Evolutionary conservation across 164 flowering plant genomes (phyloP).

Genomic region (Amborella trichopoda): DNA sequence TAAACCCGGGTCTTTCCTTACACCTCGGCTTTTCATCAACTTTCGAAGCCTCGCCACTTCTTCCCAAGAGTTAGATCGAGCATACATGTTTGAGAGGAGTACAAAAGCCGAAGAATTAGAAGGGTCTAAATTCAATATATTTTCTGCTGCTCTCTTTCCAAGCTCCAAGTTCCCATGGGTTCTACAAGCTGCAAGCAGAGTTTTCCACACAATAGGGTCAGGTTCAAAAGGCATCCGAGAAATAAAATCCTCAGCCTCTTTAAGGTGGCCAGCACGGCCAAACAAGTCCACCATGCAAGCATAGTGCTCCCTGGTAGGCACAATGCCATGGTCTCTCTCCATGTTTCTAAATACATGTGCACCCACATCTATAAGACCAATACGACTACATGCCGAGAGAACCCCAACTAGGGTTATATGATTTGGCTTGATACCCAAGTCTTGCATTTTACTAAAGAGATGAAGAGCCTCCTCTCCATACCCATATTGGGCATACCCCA

Average conservation of each 20-base stretch:
- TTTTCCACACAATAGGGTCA: slow-evolving; percentile 50
- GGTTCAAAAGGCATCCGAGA: slow-evolving; percentile 37
- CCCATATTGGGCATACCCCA: slow-evolving; percentile 57
- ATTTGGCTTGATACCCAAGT: slow-evolving; percentile 35
- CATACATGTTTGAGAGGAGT: slow-evolving; percentile 48
- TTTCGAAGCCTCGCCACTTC: slow-evolving; percentile 39
- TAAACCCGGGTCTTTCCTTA: slow-evolving; percentile 47
- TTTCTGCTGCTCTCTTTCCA: slow-evolving; percentile 47
- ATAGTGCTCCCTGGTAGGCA: slow-evolving; percentile 50
- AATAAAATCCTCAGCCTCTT: slow-evolving; percentile 49
- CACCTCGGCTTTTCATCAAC: slow-evolving; percentile 39
- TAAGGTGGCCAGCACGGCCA: slow-evolving; percentile 42
- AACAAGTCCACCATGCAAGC: slow-evolving; percentile 59
- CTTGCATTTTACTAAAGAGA: slow-evolving; percentile 37
- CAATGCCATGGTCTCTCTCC: slow-evolving; percentile 36
- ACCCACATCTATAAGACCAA: slow-evolving; percentile 56
- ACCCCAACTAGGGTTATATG: slow-evolving; percentile 53
- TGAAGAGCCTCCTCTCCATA: slow-evolving; percentile 41
- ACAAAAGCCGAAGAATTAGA: slow-evolving; percentile 50
- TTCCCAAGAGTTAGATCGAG: slow-evolving; percentile 41
- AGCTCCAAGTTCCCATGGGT: slow-evolving; percentile 34
- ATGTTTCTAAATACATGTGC: slow-evolving; percentile 25
- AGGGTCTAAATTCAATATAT: slow-evolving; percentile 44
- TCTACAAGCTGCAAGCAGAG: slow-evolving; percentile 55
- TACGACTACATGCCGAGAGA: slow-evolving; percentile 61